Conservation (phyloP, 139 green algal species). For the Ettlia oleoabundans region DNA sequence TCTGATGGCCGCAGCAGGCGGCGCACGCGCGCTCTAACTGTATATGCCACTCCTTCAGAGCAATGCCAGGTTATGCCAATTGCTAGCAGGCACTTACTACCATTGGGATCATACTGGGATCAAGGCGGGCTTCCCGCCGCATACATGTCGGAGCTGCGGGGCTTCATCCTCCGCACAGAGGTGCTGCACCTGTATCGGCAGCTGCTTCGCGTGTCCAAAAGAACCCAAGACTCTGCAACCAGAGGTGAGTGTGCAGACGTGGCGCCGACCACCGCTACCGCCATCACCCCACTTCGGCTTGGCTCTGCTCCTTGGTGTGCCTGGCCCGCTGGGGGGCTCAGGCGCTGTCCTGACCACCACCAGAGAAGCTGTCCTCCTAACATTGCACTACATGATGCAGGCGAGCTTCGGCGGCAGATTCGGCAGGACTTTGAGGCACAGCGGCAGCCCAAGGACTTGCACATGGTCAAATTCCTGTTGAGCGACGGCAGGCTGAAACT, state of each 20-base stretch:
- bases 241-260: slow-evolving; percentile 20
- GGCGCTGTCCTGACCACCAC: background rate
- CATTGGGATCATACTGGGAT: too few relatives aligned
- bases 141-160: slow-evolving; percentile 13
- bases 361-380: background rate
- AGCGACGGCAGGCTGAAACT: slow-evolving; percentile 29
- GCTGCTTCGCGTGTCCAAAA: background rate
- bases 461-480: slow-evolving; percentile 4
- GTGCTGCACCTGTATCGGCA: slow-evolving; percentile 20
- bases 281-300: too few relatives aligned
- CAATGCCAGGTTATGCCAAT: too few relatives aligned
- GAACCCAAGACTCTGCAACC: background rate
- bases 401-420: slow-evolving; percentile 15
- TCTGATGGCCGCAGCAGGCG: too few relatives aligned
- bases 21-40: too few relatives aligned
- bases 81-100: too few relatives aligned
- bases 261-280: too few relatives aligned
- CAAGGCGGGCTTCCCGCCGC: background rate
- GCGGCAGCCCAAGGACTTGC: background rate
- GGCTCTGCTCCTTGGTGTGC: too few relatives aligned
- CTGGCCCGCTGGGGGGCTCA: too few relatives aligned
- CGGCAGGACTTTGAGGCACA: slow-evolving; percentile 26
- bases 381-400: too few relatives aligned
- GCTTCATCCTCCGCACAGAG: slow-evolving; percentile 24
- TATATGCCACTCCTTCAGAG: too few relatives aligned